Base-by-base conservation (phyloP, 31 red algal species). In the Asparagopsis taxiformis region DNA sequence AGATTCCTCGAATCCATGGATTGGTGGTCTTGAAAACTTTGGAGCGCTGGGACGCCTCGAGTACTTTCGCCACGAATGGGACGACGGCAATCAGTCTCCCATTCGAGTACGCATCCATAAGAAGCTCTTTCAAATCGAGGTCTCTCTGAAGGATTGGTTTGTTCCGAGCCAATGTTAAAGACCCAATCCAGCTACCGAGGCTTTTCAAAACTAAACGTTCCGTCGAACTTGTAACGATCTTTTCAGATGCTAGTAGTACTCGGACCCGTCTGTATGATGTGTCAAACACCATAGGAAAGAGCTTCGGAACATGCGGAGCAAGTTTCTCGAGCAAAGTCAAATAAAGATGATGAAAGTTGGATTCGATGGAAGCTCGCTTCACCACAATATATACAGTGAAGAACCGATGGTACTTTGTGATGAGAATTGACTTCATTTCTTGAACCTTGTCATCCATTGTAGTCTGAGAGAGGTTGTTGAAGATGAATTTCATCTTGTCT, bases 401-500 rank as follows among this genome's bases (percentile, higher is more conserved):
- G 68, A 87, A 93, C 23, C 55, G 21, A 28, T 79, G 41, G 62
- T 63, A 63, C 25, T 66, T 37, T 1, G 79, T 52, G 24, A 69
- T 52, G 10, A 94, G 68, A 25, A 81, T 70, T 32, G 39, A 55
- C 9, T 71, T 37, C 65, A 93, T 80, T 55, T 99, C 90, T 15
- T 76, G 31, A 4, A 78, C 90, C 68, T 99, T 99, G 32, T 68
- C 81, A 36, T 89, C 96, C 80, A 99, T 70, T 13, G 77, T 94
- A 3, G 68, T 52, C 28, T 50, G 21, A 9, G 85, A 84, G 1
- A 99, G 77, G 53, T 99, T 99, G 78, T 99, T 99, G 50, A 99
- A 91, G 35, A 99, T 91, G 72, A 99, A 99, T 55, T 94, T 84
- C 21, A 99, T 80, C 72, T 94, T 93, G 38, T 99, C 90, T 51